Base-by-base conservation (phyloP, 2,329 filamentous ascomycete genomes). In the Coniochaeta sp. region DNA sequence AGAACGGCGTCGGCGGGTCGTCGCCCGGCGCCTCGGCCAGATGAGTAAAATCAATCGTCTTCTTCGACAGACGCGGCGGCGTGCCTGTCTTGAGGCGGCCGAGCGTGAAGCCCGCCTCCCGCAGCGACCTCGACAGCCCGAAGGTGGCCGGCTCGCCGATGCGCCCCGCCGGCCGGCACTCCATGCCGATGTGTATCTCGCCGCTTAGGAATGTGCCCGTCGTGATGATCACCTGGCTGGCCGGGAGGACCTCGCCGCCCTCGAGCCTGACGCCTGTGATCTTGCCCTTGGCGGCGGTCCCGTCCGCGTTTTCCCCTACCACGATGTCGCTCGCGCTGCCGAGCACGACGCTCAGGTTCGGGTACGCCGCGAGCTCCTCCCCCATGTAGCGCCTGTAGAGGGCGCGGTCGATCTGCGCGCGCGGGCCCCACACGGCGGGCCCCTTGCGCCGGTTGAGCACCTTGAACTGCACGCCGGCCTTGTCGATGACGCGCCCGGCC, bases 61-160 rank as follows among this genome's bases (percentile, higher is more conserved):
- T 86, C 63, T 84, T 86, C 66, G 92, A 90, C 59, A 99, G 79
- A 28, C 95, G 86, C 24, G 95, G 95, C 8, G 95, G 95, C 5
- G 95, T 99, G 16, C 95, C 95, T 0, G 95, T 99, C 81, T 99
- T 99, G 58, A 99, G 75, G 62, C 95, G 85, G 30, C 95, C 95
- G 17, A 99, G 78, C 67, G 89, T 83, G 71, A 99, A 97, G 1
- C 95, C 95, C 1, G 93, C 93, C 58, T 93, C 89, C 62, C 83
- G 84, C 47, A 99, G 79, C 4, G 93, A 97, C 71, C 93, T 95
- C 79, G 93, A 97, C 59, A 99, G 77, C 0, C 93, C 93, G 69
- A 91, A 91, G 0, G 95, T 97, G 0, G 95, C 93, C 24, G 90
- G 90, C 75, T 99, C 95, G 12, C 93, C 95, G 79, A 99, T 92